phyloP scores from a whole-genome alignment of 768 basidiomycete genomes.

The Hypholoma fasciculare region DNA sequence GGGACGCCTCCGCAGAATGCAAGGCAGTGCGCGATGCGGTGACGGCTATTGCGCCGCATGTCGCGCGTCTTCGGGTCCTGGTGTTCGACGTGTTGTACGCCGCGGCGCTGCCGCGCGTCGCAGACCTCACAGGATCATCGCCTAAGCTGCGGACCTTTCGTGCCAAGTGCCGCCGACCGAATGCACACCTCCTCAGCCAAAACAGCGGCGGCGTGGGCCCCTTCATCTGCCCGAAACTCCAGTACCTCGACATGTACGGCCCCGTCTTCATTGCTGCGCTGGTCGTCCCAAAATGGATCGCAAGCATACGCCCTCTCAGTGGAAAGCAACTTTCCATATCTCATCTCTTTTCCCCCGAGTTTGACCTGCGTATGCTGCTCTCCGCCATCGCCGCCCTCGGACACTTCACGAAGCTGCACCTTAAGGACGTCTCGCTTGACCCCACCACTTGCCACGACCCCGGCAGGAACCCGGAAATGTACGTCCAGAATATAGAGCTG shows the following conservation, averaged over 20 bases:
- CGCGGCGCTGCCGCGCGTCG: slow-evolving; percentile 13
- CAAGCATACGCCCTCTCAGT: slow-evolving; percentile 4
- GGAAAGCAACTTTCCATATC: slow-evolving; percentile 14
- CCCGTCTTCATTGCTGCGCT: slow-evolving; percentile 12
- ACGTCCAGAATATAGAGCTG: slow-evolving; percentile 18
- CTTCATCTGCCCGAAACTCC: slow-evolving; percentile 11
- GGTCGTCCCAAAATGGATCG: slow-evolving; percentile 8
- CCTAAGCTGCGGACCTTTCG: slow-evolving; percentile 11
- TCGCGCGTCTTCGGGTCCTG: slow-evolving; percentile 14
- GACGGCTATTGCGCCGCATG: slow-evolving; percentile 4
- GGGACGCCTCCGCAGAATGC: slow-evolving; percentile 6
- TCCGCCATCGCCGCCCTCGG: slow-evolving; percentile 3
- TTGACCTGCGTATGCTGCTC: too few species aligned
- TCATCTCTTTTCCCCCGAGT: background rate
- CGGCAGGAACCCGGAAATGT: background rate
- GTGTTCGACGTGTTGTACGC: slow-evolving; percentile 15
- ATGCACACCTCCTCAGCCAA: too few species aligned
- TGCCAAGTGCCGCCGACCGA: background rate
- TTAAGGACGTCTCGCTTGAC: slow-evolving; percentile 13
- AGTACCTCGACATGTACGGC: slow-evolving; percentile 14
- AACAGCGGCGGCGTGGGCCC: too few species aligned
- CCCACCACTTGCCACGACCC: background rate
- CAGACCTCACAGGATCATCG: slow-evolving; percentile 10
- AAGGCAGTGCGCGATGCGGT: background rate
- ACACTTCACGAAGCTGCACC: slow-evolving; percentile 12